Percentiles rank a stretch among this genome's conserved stretches.
These are phyloP conservation scores for Bidens hawaiensis DNA, from an alignment of 140 eudicot genomes.

Conservation along the genomic window DNA sequence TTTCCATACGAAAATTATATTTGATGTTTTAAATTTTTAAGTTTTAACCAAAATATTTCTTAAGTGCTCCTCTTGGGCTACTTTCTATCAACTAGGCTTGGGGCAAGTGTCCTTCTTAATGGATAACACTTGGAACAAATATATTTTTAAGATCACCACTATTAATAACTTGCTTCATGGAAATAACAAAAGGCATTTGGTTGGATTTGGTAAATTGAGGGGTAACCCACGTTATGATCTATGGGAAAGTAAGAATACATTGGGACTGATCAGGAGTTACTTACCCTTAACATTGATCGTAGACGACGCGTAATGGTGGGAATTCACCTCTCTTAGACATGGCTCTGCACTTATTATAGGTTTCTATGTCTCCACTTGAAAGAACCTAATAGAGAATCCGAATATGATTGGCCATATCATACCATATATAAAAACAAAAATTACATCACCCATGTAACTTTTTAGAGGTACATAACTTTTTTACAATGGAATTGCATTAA, in stretches of 20 bases:
- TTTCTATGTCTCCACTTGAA: slow-evolving; percentile 48
- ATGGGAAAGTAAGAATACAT: neutral
- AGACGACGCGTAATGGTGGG: slow-evolving; percentile 57
- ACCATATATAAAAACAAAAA: neutral
- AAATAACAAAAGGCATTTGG: neutral
- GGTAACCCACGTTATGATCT: neutral
- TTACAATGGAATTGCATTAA: neutral
- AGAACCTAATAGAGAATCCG: slow-evolving; percentile 40
- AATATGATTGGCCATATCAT: neutral
- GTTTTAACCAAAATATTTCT: too few relatives aligned
- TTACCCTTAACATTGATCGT: slow-evolving; percentile 61
- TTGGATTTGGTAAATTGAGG: too few relatives aligned
- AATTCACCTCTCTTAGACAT: slow-evolving; percentile 59
- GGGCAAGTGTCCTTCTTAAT: too few relatives aligned
- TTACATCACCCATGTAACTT: neutral
- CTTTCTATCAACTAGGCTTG: too few relatives aligned
- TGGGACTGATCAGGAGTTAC: neutral
- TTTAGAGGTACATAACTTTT: too few relatives aligned
- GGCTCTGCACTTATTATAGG: slow-evolving; percentile 45
- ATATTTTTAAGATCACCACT: too few relatives aligned
- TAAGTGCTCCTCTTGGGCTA: too few relatives aligned
- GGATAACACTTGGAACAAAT: neutral
- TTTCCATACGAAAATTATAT: neutral
- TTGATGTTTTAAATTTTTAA: too few relatives aligned
- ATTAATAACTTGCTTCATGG: neutral